Evolutionary conservation across 1,284 basidiomycete species (phyloP).

Genomic region (Schizophyllum commune): DNA sequence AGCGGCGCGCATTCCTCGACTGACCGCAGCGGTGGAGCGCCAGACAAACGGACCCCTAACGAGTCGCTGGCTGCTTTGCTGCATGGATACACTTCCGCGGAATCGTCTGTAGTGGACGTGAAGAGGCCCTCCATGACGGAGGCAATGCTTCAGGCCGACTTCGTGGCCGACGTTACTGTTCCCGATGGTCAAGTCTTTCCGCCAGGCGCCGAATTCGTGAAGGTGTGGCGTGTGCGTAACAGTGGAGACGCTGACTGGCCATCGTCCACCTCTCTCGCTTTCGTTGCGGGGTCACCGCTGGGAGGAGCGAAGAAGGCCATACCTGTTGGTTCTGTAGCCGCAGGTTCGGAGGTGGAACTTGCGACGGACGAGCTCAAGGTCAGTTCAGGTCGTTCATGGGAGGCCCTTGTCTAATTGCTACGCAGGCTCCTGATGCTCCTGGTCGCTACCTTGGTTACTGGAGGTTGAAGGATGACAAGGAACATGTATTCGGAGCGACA

Average conservation of each 20-base stretch:
- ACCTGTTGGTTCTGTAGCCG: constrained; percentile 22
- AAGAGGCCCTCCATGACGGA: too few relatives aligned
- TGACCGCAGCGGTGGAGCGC: too few relatives aligned
- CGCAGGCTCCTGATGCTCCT: constrained; percentile 57
- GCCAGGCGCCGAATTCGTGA: constrained; percentile 78
- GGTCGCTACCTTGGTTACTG: constrained; percentile 73
- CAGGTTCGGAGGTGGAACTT: constrained; percentile 57
- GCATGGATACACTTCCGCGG: background rate
- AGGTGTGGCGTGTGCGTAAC: constrained; percentile 72
- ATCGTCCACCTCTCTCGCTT: constrained; percentile 52
- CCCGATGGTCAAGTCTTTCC: constrained; percentile 72
- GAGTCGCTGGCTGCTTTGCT: too few relatives aligned
- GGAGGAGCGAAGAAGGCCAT: constrained; percentile 8
- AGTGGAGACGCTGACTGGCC: constrained; percentile 62
- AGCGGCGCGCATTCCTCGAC: too few relatives aligned
- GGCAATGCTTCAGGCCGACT: constrained; percentile 33
- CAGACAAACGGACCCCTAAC: too few relatives aligned
- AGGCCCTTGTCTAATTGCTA: constrained; percentile 21
- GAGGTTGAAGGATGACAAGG: constrained; percentile 53
- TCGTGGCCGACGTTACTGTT: constrained; percentile 64
- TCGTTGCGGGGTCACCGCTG: constrained; percentile 58
- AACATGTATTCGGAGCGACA: constrained; percentile 60
- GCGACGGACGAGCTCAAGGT: constrained; percentile 70
- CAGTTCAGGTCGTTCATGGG: too few relatives aligned
- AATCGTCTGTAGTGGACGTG: background rate